Evolutionary conservation across 1,284 basidiomycete species (phyloP).

Genomic region (Pseudozyma thailandica): DNA sequence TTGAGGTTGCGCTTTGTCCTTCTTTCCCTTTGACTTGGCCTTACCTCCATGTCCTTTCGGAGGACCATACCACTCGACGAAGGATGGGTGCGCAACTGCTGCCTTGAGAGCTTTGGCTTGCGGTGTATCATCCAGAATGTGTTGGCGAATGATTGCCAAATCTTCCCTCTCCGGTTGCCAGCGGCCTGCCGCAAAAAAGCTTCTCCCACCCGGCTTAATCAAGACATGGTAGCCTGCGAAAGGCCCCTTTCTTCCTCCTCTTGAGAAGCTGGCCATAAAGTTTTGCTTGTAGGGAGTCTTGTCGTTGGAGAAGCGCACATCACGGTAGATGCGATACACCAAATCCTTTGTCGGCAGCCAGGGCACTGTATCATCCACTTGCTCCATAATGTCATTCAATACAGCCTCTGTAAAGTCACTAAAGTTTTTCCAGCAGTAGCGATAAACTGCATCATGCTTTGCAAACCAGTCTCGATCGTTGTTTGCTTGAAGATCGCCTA

Average conservation of each 20-base stretch:
- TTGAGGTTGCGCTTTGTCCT: conserved; percentile 1
- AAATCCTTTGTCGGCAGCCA: conserved; percentile 85
- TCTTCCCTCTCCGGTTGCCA: conserved; percentile 87
- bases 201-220: conserved; percentile 68
- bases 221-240: conserved; percentile 73
- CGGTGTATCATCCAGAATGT: conserved; percentile 72
- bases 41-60: conserved; percentile 66
- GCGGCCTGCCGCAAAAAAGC: conserved; percentile 79
- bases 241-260: conserved; percentile 82
- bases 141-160: conserved; percentile 77
- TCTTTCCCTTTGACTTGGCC: conserved; percentile 6
- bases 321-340: conserved; percentile 73
- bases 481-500: conserved; percentile 75
- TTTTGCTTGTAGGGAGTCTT: conserved; percentile 90
- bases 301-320: conserved; percentile 90
- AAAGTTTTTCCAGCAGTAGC: conserved; percentile 74
- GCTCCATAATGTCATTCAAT: conserved; percentile 75
- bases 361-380: conserved; percentile 80
- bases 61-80: conserved; percentile 79
- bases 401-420: conserved; percentile 81
- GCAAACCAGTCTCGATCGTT: conserved; percentile 87
- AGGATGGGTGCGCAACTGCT: conserved; percentile 75
- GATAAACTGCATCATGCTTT: conserved; percentile 70
- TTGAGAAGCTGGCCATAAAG: conserved; percentile 80
- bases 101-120: conserved; percentile 76